These are phyloP conservation scores for Paracoccidioides lutzii DNA, from an alignment of 2,329 filamentous ascomycete species.

Conservation along the genomic window DNA sequence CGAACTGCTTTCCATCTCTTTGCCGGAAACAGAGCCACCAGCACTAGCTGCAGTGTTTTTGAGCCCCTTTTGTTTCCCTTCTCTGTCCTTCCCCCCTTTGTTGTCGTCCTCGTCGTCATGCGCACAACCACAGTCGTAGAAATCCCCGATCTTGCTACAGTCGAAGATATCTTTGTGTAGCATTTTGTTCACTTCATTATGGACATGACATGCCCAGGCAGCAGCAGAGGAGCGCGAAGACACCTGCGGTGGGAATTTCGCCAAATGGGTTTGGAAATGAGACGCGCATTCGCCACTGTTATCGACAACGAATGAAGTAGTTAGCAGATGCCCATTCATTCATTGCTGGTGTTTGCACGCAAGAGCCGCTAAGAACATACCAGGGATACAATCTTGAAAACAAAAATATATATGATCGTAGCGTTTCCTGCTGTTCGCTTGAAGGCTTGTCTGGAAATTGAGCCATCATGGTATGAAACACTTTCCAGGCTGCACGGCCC, in stretches of 20 bases:
- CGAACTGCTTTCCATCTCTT: not conserved
- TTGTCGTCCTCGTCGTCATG: conserved; percentile 36
- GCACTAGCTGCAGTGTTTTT: not conserved
- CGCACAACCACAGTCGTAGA: conserved; percentile 54
- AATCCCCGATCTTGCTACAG: conserved; percentile 51
- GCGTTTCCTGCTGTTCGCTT: conserved; percentile 45
- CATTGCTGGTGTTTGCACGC: not conserved
- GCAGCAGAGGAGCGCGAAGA: conserved; percentile 49
- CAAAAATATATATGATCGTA: conserved; percentile 49
- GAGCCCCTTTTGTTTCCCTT: not conserved
- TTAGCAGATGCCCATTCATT: not conserved
- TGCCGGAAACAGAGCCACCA: not conserved
- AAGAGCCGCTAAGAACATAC: conserved; percentile 21
- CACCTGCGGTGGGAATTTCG: conserved; percentile 52
- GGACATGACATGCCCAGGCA: conserved; percentile 53
- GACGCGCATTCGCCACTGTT: conserved; percentile 50
- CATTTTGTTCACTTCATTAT: conserved; percentile 53
- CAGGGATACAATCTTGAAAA: conserved; percentile 55
- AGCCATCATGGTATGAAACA: conserved; percentile 54
- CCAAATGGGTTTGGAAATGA: conserved; percentile 49
- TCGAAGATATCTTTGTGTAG: conserved; percentile 49
- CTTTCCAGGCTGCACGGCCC: conserved; percentile 52
- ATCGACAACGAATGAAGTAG: not conserved
- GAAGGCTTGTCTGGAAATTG: conserved; percentile 52
- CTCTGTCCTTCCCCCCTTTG: conserved; percentile 3